Base-by-base conservation (phyloP, 1,284 basidiomycete genomes). In the Hemileia vastatrix region DNA sequence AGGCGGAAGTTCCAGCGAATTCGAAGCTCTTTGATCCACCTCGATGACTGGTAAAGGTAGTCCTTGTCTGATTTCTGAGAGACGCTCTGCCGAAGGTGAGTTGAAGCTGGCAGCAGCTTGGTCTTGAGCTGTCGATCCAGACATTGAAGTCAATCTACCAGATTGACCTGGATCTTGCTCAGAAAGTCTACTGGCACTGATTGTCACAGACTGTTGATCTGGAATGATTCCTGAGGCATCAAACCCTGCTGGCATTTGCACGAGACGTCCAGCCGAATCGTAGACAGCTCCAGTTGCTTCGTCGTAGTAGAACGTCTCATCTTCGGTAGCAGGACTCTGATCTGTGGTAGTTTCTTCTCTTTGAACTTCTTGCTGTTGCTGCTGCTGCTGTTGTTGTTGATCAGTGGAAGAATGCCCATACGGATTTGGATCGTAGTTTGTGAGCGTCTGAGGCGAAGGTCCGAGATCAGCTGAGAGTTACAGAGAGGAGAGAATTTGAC, bases 241-340 rank as follows among this genome's bases (percentile, higher is more conserved):
- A 43, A 61, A 57, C 11, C 52, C 63, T n/a, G 55, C 13, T 4
- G 66, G 67, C 47, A 71, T 67, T 43, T 71, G 60, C 23, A 72
- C 71, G 13, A 71, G 66, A 11, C 68, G 54, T 40, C 71, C 71
- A 47, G 68, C 67, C 0, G 68, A 62, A 33, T 72, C 71, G 40
- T 72, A 72, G 11, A 72, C 69, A 2, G 69, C 70, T 9, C 71
- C 71, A 19, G 71, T 72, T 6, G 68, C 67, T 47, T 72, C 68
- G 48, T 72, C 71, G 49, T 66, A 70, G 65, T 72, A 72, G 63
- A 67, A 72, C 18, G 69, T 69, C 60, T 71, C 67, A 8, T 71
- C 67, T 31, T 65, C 65, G 6, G 44, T 32, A 13, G 53, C 50
- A 27, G 27, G 27, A 27, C 27, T 27, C 27, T 27, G 27, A 27